Evolutionary conservation across 352 stramenopile species (phyloP).

Genomic region (Phytophthora multivora): DNA sequence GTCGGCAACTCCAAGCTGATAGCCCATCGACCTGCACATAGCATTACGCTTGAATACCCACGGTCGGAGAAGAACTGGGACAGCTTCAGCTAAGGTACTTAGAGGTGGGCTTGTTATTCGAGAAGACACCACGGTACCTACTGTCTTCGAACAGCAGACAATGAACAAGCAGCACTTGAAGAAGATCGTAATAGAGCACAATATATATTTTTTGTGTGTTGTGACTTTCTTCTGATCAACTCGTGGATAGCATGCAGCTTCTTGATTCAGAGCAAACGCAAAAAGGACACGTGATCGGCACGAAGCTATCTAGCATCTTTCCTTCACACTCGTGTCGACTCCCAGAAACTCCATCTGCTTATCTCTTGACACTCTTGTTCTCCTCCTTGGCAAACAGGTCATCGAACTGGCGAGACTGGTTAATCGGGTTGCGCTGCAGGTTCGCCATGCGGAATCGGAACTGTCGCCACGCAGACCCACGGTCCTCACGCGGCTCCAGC

Average conservation of each 20-base stretch:
- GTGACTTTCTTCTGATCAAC: constrained; percentile 27
- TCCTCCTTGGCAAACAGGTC: constrained; percentile 56
- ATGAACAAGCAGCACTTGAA: background rate
- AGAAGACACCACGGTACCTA: too few relatives aligned
- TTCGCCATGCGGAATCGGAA: constrained; percentile 74
- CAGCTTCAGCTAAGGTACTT: constrained; percentile 18
- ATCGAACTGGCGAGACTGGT: constrained; percentile 75
- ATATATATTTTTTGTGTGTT: constrained; percentile 30
- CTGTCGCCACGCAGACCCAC: constrained; percentile 53
- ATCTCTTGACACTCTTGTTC: constrained; percentile 65
- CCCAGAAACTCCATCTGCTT: constrained; percentile 11
- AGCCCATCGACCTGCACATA: constrained; percentile 17
- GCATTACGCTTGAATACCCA: constrained; percentile 56
- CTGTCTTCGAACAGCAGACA: too few relatives aligned
- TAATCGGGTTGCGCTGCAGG: constrained; percentile 70
- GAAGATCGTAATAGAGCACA: constrained; percentile 17
- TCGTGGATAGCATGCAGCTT: background rate
- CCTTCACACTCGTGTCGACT: background rate
- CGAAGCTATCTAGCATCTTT: constrained; percentile 4
- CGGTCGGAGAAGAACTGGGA: constrained; percentile 32
- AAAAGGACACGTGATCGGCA: constrained; percentile 2
- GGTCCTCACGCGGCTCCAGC: constrained; percentile 38
- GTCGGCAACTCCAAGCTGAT: constrained; percentile 49
- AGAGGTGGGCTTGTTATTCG: too few relatives aligned
- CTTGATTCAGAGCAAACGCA: constrained; percentile 2